Conservation (phyloP, 345 rosid species). For the Laguncularia racemosa region DNA sequence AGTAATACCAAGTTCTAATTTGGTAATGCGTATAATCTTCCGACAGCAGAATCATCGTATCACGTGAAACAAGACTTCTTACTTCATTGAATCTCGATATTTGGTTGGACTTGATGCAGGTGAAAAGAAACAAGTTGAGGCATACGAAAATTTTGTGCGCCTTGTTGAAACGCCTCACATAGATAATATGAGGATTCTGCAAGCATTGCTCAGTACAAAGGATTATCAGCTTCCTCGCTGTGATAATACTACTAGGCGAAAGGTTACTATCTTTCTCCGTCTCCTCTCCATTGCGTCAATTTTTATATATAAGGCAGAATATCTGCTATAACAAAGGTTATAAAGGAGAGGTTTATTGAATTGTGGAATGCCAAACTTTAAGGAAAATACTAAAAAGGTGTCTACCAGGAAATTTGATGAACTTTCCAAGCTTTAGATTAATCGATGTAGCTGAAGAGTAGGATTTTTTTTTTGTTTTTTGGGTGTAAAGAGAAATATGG, state of each 20-base stretch:
- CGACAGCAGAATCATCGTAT: background rate
- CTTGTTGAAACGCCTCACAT: slow-evolving; percentile 43
- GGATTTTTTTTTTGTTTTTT: too few relatives aligned
- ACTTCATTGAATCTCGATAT: too few relatives aligned
- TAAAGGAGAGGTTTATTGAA: too few relatives aligned
- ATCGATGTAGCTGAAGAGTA: too few relatives aligned
- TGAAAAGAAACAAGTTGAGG: slow-evolving; percentile 40
- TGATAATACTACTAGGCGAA: slow-evolving; percentile 44
- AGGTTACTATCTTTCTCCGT: slow-evolving; percentile 19
- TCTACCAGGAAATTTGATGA: too few relatives aligned
- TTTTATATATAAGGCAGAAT: too few relatives aligned
- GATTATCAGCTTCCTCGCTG: slow-evolving; percentile 42
- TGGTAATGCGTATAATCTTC: too few relatives aligned
- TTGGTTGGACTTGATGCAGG: slow-evolving; percentile 20
- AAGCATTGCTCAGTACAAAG: slow-evolving; percentile 40
- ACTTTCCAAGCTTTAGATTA: too few relatives aligned
- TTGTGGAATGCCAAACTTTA: too few relatives aligned
- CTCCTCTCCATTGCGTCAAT: background rate
- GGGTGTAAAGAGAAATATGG: too few relatives aligned
- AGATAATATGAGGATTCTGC: slow-evolving; percentile 61
- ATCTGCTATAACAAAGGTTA: too few relatives aligned
- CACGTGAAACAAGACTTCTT: background rate
- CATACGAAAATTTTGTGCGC: slow-evolving; percentile 28
- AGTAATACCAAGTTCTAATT: background rate
- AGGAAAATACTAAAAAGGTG: too few relatives aligned